These are phyloP conservation scores for Alternaria viburni DNA, from an alignment of 2,329 filamentous ascomycete genomes.

Conservation along the genomic window DNA sequence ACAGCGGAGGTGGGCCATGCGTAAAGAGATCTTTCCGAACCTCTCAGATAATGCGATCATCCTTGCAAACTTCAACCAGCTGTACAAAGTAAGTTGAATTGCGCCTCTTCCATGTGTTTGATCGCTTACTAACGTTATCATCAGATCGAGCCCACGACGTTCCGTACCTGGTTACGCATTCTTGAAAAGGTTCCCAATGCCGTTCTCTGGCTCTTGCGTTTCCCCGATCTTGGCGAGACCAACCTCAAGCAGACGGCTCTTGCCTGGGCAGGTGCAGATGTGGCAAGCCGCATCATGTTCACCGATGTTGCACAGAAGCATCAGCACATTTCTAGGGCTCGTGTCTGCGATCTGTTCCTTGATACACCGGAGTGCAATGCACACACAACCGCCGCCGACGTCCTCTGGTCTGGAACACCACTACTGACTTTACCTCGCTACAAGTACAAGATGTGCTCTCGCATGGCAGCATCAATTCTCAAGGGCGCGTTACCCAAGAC, in stretches of 20 bases:
- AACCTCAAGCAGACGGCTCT: conserved; percentile 82
- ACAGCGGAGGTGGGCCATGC: conserved; percentile 84
- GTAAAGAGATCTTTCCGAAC: conserved; percentile 86
- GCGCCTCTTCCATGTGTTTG: not conserved
- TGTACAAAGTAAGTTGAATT: conserved; percentile 80
- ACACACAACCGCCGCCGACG: conserved; percentile 94
- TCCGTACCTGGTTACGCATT: conserved; percentile 94
- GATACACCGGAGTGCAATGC: conserved; percentile 98
- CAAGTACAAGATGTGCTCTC: conserved; percentile 97
- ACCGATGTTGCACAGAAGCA: conserved; percentile 97
- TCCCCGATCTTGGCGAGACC: conserved; percentile 88
- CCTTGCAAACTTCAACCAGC: conserved; percentile 96
- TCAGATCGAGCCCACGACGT: conserved; percentile 95
- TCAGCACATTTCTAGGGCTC: conserved; percentile 88
- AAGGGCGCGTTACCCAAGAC: conserved; percentile 82
- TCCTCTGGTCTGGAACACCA: conserved; percentile 95
- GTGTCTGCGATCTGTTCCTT: conserved; percentile 91
- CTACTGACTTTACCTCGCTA: conserved; percentile 89
- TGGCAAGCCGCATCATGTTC: conserved; percentile 87
- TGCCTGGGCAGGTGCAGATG: conserved; percentile 82
- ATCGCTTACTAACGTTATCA: conserved; percentile 17
- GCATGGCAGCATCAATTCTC: conserved; percentile 95
- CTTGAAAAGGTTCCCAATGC: conserved; percentile 84
- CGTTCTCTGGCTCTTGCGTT: conserved; percentile 93
- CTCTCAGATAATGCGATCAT: conserved; percentile 86